phyloP scores from a whole-genome alignment of 768 basidiomycete species.

The Psilocybe tampanensis region DNA sequence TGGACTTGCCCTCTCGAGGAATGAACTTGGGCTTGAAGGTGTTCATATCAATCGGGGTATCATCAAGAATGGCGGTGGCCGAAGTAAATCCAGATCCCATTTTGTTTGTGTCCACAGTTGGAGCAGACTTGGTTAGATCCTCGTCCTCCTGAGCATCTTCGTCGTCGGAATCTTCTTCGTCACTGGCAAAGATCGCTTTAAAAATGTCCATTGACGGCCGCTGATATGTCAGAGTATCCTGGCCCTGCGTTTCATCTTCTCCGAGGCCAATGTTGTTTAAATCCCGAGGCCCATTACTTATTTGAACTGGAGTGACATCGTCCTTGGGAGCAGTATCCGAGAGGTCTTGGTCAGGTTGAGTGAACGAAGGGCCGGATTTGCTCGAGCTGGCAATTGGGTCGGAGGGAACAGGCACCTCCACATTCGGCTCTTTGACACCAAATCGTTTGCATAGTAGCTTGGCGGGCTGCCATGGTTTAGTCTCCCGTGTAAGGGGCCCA shows the following conservation, averaged over 20 bases:
- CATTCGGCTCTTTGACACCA: conserved; percentile 86
- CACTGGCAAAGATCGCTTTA: conserved; percentile 97
- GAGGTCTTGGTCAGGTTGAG: conserved; percentile 23
- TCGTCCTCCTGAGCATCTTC: conserved; percentile 30
- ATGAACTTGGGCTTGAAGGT: conserved; percentile 92
- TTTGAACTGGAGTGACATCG: conserved; percentile 17
- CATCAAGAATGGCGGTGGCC: conserved; percentile 21
- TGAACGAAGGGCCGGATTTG: conserved; percentile 17
- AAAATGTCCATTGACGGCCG: conserved; percentile 91
- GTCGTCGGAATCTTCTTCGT: conserved; percentile 86
- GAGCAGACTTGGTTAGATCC: conserved; percentile 23
- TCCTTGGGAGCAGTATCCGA: conserved; percentile 5
- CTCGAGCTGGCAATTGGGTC: conserved; percentile 28
- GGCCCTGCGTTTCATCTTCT: conserved; percentile 88
- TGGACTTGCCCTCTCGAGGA: conserved; percentile 54
- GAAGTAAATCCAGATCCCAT: conserved; percentile 16
- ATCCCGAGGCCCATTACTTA: conserved; percentile 46
- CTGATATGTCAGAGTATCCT: conserved; percentile 86
- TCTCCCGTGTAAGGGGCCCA: conserved; percentile 82
- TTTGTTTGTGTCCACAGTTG: conserved; percentile 15
- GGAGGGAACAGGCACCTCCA: conserved; percentile 43
- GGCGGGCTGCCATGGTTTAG: conserved; percentile 78
- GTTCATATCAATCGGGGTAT: conserved; percentile 50
- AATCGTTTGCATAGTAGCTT: conserved; percentile 91
- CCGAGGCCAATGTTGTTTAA: conserved; percentile 86